Evolutionary conservation across 1,284 basidiomycete species (phyloP).

Genomic region (Puccinia coronata): DNA sequence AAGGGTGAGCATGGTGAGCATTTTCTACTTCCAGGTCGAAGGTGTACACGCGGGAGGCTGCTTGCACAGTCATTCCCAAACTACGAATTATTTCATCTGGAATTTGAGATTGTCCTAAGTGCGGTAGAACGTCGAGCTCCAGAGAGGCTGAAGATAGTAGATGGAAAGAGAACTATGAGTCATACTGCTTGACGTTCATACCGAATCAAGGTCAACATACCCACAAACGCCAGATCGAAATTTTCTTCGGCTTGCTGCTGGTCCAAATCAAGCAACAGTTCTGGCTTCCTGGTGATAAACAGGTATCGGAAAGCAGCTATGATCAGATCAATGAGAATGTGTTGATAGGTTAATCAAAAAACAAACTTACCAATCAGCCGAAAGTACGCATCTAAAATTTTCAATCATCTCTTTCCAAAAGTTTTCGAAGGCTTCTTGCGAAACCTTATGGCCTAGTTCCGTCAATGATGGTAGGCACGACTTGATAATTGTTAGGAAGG

Average conservation of each 20-base stretch:
- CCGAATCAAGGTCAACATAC: slow-evolving; percentile 41
- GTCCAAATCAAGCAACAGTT: slow-evolving; percentile 66
- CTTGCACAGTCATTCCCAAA: slow-evolving; percentile 72
- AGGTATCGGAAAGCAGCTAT: slow-evolving; percentile 58
- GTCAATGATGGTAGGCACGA: neutral
- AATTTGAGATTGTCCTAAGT: slow-evolving; percentile 69
- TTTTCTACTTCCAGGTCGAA: slow-evolving; percentile 54
- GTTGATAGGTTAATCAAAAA: neutral
- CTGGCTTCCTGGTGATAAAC: slow-evolving; percentile 59
- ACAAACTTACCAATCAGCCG: slow-evolving; percentile 74
- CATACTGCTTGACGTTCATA: neutral
- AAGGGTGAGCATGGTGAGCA: slow-evolving; percentile 21
- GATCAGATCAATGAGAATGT: neutral
- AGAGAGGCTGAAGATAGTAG: slow-evolving; percentile 63
- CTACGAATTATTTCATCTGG: slow-evolving; percentile 72
- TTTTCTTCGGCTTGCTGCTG: slow-evolving; percentile 77
- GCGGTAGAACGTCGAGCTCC: slow-evolving; percentile 75
- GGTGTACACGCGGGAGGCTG: slow-evolving; percentile 73
- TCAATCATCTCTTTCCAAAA: slow-evolving; percentile 86
- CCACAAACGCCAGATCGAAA: slow-evolving; percentile 80
- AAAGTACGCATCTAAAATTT: slow-evolving; percentile 74
- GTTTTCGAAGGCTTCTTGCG: slow-evolving; percentile 67
- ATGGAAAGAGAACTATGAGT: slow-evolving; percentile 38
- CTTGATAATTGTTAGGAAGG: slow-evolving; percentile 52
- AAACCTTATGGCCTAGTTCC: slow-evolving; percentile 62